Base-by-base conservation (phyloP, 2,329 filamentous ascomycete genomes). In the Colletotrichum caudatum region DNA sequence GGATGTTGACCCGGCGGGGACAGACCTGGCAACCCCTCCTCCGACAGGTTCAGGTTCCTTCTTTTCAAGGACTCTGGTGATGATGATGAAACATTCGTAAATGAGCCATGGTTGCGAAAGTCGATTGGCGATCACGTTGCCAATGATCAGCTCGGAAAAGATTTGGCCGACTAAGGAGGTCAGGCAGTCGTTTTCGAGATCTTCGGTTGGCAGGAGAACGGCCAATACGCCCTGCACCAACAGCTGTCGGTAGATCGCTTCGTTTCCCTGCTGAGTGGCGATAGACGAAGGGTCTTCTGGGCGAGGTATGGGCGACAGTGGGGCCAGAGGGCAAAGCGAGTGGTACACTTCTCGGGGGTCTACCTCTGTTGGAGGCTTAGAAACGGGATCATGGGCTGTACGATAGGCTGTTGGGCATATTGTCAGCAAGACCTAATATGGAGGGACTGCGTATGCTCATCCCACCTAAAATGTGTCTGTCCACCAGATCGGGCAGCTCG, bases 131-230 rank as follows among this genome's bases (percentile, higher is more conserved):
- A 98, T 86, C 69, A 92, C 88, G 76, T 94, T 94, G 73, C 94
- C 94, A 74, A 99, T 86, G 73, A 98, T 93, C 79, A 97, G 90
- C 81, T 98, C 94, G 8, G 94, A 93, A 73, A 98, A 87, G 74
- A 98, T 93, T 81, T 98, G 94, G 66, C 91, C 90, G 73, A 98
- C 92, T 73, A 99, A 85, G 46, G 93, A 88, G 68, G 93, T 92
- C 77, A 98, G 85, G 80, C 94, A 97, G 65, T 90, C 90, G 80
- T 97, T 98, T 77, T 95, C 91, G 50, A 98, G 85, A 80, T 98
- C 95, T 78, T 98, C 95, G 20, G 94, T 96, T 12, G 96, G 96
- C 26, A 99, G 87, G 20, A 99, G 87, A 64, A 97, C 86, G 33
- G 94, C 92, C 73, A 99, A 84, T 48, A 94, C 87, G 39, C 92